Conservation (phyloP, 306 rosid genomes). For the Lagenaria siceraria region DNA sequence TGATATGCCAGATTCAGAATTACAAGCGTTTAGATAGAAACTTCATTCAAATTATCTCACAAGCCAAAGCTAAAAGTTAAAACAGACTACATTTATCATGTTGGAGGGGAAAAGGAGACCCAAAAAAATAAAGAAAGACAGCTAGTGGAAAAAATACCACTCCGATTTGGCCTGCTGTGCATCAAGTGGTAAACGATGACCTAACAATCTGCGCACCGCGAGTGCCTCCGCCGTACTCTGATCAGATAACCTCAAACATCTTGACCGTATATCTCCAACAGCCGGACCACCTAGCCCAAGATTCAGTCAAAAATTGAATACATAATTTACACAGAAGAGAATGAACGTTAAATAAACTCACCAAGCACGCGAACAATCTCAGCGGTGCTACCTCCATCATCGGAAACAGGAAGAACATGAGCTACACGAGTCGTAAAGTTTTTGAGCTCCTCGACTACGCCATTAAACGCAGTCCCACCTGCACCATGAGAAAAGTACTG, state of each 20-base stretch:
- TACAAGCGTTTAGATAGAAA: background rate
- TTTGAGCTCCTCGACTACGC: conserved; percentile 77
- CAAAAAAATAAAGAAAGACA: background rate
- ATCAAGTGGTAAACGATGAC: conserved; percentile 65
- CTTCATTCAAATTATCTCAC: background rate
- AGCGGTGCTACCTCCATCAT: conserved; percentile 93
- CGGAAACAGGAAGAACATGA: conserved; percentile 96
- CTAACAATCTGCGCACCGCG: conserved; percentile 78
- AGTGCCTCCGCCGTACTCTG: conserved; percentile 76
- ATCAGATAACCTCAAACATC: conserved; percentile 85
- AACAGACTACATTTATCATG: background rate
- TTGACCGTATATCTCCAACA: conserved; percentile 91
- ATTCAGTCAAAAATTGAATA: background rate
- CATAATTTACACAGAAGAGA: background rate
- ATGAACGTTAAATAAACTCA: background rate
- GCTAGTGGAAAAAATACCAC: conserved; percentile 29
- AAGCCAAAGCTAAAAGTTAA: background rate
- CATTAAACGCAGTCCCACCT: conserved; percentile 93
- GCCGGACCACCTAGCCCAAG: conserved; percentile 75
- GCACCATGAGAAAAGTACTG: background rate
- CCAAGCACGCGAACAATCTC: conserved; percentile 97
- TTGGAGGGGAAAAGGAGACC: background rate
- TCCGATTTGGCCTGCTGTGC: conserved; percentile 57
- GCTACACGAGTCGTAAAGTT: conserved; percentile 71
- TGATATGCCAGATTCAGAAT: background rate